Percentiles rank a stretch among this genome's conserved stretches.
phyloP scores from a whole-genome alignment of 805 yeast genomes.

The Citeromyces matritensis region DNA sequence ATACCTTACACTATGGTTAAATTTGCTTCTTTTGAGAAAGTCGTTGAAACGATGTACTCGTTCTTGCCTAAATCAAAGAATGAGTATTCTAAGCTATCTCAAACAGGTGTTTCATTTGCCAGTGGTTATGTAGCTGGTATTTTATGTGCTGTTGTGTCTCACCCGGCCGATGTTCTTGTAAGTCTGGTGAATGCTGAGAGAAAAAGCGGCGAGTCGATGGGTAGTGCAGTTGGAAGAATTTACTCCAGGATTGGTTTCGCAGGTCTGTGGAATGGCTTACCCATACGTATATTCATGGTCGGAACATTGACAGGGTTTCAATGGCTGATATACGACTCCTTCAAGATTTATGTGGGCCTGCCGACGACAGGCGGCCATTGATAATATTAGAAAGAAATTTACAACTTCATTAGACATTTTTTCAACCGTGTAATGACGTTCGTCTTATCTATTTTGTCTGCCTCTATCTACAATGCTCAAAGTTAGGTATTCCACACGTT shows the following conservation, averaged over 20 bases:
- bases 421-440: too few relatives aligned
- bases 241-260: constrained; percentile 72
- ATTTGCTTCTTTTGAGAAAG: constrained; percentile 87
- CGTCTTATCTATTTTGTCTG: too few relatives aligned
- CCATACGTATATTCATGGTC: constrained; percentile 90
- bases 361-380: constrained; percentile 67
- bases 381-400: too few relatives aligned
- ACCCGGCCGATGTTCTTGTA: constrained; percentile 99
- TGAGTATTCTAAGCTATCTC: constrained; percentile 58
- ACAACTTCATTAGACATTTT: too few relatives aligned
- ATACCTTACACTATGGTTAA: constrained; percentile 98
- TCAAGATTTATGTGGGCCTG: constrained; percentile 86
- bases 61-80: constrained; percentile 54
- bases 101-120: constrained; percentile 87
- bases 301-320: constrained; percentile 96
- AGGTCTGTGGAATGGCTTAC: constrained; percentile 92
- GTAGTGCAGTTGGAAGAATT: constrained; percentile 53
- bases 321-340: constrained; percentile 93
- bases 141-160: constrained; percentile 89
- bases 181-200: constrained; percentile 75
- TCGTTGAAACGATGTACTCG: constrained; percentile 67
- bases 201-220: constrained; percentile 47
- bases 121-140: constrained; percentile 98
- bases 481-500: constrained; percentile 70
- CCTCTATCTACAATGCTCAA: too few relatives aligned